Base-by-base conservation (phyloP, 495 filamentous ascomycete species). In the Hypoxylon trugodes region DNA sequence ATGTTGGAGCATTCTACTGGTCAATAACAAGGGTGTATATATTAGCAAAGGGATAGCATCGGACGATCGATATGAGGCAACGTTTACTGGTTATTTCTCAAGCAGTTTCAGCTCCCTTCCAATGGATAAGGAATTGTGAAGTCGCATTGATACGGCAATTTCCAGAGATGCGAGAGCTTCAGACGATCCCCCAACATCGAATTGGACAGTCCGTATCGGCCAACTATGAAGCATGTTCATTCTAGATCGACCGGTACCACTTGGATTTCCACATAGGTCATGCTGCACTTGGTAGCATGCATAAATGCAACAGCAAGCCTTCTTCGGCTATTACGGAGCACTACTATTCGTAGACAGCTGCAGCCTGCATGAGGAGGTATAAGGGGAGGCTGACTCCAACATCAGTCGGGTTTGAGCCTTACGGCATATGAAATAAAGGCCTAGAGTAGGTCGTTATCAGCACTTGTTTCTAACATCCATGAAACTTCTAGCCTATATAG, bases 111-210 rank as follows among this genome's bases (percentile, higher is more conserved):
- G 59, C 59, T 68, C 18, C 41, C 56, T 57, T 49, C 36, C 55
- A 52, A 60, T 51, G 43, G 45, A 53, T 60, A 58, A 51, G 38
- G 19, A 42, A 33, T 56, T 21, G 68, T 49, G n/a, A 67, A 32
- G 59, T 52, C 55, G 68, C 63, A 60, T 59, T 62, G 43, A 60
- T 52, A 60, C 48, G 50, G 50, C 64, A 70, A 70, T 70, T 59
- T 70, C 63, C 53, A 70, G 51, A 43, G 37, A 49, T 63, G 38
- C 24, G 49, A 49, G 40, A 40, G 43, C 57, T 51, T 28, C 49
- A 45, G 16, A 51, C 38, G 47, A 66, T 63, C 53, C 52, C 43
- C 59, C 30, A 35, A 45, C 30, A 54, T 25, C 66, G 66, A 69
- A 65, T 65, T 51, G 51, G 32, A 43, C 22, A 43, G 28, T 52